phyloP scores from a whole-genome alignment of 345 rosid species.

The Erysimum cheiranthoides region DNA sequence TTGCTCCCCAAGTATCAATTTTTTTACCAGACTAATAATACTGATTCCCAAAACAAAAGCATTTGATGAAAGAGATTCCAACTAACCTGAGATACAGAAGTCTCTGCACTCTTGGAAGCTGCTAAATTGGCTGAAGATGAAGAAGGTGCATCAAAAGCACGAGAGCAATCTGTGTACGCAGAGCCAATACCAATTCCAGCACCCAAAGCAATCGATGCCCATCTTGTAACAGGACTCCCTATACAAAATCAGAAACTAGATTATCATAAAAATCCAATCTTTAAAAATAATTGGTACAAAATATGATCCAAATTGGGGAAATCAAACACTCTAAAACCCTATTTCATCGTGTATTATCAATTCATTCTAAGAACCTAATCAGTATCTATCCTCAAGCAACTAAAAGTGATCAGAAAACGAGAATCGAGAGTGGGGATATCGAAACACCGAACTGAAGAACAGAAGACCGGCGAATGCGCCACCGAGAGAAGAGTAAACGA shows the following conservation, averaged over 20 bases:
- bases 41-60: not conserved
- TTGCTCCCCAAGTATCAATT: not conserved
- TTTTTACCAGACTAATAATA: not conserved
- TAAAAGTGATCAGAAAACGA: not conserved
- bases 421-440: not conserved
- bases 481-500: slow-evolving; percentile 78
- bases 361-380: not conserved
- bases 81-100: slow-evolving; percentile 58
- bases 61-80: not conserved
- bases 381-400: not conserved
- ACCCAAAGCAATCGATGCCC: slow-evolving; percentile 47
- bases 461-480: slow-evolving; percentile 89
- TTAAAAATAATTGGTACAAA: not conserved
- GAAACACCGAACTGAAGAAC: slow-evolving; percentile 64
- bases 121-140: slow-evolving; percentile 48
- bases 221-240: slow-evolving; percentile 46
- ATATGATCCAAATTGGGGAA: not conserved
- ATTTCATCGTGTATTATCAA: not conserved
- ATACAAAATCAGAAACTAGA: not conserved
- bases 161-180: slow-evolving; percentile 44
- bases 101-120: slow-evolving; percentile 49
- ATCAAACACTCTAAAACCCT: slow-evolving; percentile 19
- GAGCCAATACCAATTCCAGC: slow-evolving; percentile 49
- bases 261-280: not conserved
- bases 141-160: slow-evolving; percentile 37